Conservation (phyloP, 2,329 filamentous ascomycete species). For the Sclerotinia minor region DNA sequence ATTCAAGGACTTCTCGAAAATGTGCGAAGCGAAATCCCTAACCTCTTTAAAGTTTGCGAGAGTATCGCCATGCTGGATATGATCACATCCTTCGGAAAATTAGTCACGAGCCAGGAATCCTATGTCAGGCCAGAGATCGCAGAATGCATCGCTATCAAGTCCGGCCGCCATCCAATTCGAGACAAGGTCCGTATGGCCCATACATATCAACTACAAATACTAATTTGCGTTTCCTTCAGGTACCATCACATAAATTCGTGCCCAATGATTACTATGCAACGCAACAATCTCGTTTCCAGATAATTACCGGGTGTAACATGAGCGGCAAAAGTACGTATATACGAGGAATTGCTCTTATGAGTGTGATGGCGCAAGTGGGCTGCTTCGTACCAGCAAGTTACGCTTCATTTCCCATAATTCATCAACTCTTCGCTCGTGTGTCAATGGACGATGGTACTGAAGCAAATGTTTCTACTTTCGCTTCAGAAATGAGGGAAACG, state of each 20-base stretch:
- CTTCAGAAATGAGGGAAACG: slow-evolving; percentile 93
- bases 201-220: neutral
- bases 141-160: slow-evolving; percentile 63
- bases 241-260: slow-evolving; percentile 68
- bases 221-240: slow-evolving; percentile 42
- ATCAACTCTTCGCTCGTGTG: slow-evolving; percentile 83
- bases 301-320: slow-evolving; percentile 97
- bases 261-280: slow-evolving; percentile 90
- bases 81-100: slow-evolving; percentile 73
- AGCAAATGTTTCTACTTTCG: slow-evolving; percentile 89
- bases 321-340: slow-evolving; percentile 97
- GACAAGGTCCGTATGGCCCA: slow-evolving; percentile 52
- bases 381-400: slow-evolving; percentile 86
- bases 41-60: slow-evolving; percentile 82
- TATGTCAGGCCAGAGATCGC: slow-evolving; percentile 65
- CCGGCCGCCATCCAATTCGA: slow-evolving; percentile 67
- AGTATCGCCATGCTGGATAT: slow-evolving; percentile 86
- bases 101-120: slow-evolving; percentile 62
- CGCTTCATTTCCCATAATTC: slow-evolving; percentile 75
- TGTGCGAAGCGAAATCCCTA: slow-evolving; percentile 70
- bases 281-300: slow-evolving; percentile 79
- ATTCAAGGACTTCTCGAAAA: slow-evolving; percentile 69
- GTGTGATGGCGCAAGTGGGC: slow-evolving; percentile 92
- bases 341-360: slow-evolving; percentile 75
- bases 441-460: slow-evolving; percentile 87